Evolutionary conservation across 495 filamentous ascomycete genomes (phyloP), one percentile per base, ranked within the genome.

Genomic region (Filosporella fistucella): DNA sequence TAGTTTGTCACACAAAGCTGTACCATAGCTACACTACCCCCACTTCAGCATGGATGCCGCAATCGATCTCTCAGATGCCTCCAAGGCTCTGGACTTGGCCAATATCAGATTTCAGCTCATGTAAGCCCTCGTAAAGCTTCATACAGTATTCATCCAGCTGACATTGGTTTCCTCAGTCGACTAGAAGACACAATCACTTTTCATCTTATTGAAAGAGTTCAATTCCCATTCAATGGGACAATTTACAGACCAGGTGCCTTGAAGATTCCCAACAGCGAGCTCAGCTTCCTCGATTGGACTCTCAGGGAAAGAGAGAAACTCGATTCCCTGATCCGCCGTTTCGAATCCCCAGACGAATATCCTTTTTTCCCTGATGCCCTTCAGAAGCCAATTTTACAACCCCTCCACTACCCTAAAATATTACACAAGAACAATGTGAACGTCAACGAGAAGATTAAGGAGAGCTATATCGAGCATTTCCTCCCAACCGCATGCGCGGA

Each of bases 121-220:
- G 91, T 95, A 67, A 68, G 82, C 58, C 21, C 56, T 36, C 11
- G 21, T 30, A 32, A 41, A 4, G 30, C 32, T 47, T 33, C 38
- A 10, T 32, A 22, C 43, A 16, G 29, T 6, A 29, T 35, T 16
- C 26, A 12, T 12, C n/a, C 20, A 17, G n/a, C 39, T 51, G 37
- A 47, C 48, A 9, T 8, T 43, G 25, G 10, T 13, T 42, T 17
- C 41, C 32, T 1, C 32, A 96, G 91, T 55, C 93, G 93, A 30
- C 76, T 96, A 16, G 93, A 99, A 71, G 94, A 99, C 63, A 97
- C 94, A 47, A 97, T 99, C 61, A 96, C 87, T 59, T 99, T 96
- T 70, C 89, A 97, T 70, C 72, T 97, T 18, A 99, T 99, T 62
- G 94, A 99, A 64, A 86, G 94, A 20, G 94, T 91, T 25, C 94